Evolutionary conservation across 139 green algal genomes (phyloP).

Genomic region (Limnomonas spitsbergensis): DNA sequence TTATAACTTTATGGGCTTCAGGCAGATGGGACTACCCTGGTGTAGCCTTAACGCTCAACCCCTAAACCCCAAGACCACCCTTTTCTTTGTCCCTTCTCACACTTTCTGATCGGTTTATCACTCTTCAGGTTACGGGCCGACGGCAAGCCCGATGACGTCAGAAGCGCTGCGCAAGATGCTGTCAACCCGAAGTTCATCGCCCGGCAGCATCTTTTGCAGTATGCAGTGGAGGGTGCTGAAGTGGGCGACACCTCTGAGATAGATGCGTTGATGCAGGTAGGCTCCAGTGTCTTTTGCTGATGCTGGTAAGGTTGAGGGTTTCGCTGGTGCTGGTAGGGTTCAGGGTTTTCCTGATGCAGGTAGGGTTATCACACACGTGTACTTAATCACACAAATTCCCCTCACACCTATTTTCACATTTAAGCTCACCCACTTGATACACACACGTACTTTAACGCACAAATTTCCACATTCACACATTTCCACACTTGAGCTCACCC

Average conservation of each 20-base stretch:
- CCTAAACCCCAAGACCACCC: too few species aligned
- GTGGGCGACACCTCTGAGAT: conserved; percentile 43
- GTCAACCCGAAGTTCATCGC: conserved; percentile 78
- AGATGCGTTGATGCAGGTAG: conserved; percentile 15
- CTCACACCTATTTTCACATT: background rate
- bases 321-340: background rate
- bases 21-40: too few species aligned
- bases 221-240: conserved; percentile 62
- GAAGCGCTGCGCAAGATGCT: conserved; percentile 45
- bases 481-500: background rate
- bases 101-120: too few species aligned
- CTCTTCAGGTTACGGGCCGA: conserved; percentile 54
- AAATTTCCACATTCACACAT: background rate
- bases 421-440: background rate
- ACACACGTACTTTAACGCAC: background rate
- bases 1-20: too few species aligned
- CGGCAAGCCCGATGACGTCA: conserved; percentile 39
- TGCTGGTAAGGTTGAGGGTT: conserved; percentile 4
- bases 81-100: too few species aligned
- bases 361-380: background rate
- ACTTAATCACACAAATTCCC: background rate
- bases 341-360: background rate
- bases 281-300: background rate
- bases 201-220: conserved; percentile 79
- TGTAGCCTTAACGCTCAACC: too few species aligned